phyloP scores from a whole-genome alignment of 75 land plant species.

The Chamaecyparis obtusa region DNA sequence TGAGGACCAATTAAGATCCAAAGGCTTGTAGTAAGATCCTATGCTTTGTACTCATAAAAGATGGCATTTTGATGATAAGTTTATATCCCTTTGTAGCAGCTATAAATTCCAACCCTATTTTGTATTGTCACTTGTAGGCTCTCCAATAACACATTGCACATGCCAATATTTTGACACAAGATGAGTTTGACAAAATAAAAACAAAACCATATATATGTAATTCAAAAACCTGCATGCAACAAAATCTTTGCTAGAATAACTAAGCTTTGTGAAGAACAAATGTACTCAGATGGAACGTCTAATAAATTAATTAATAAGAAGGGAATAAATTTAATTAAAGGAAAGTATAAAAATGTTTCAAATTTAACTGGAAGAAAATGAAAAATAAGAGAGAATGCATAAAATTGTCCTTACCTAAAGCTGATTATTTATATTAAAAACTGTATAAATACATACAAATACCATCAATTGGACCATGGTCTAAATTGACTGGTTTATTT shows the following conservation, averaged over 20 bases:
- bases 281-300: background rate
- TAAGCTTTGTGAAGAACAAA: background rate
- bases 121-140: slow-evolving; percentile 95
- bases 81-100: slow-evolving; percentile 90
- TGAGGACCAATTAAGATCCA: slow-evolving; percentile 89
- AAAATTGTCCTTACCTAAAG: background rate
- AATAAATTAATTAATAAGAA: background rate
- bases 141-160: slow-evolving; percentile 77
- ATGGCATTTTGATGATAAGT: slow-evolving; percentile 87
- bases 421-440: background rate
- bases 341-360: background rate
- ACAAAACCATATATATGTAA: background rate
- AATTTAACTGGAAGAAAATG: background rate
- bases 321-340: background rate
- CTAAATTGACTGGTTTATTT: background rate
- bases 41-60: slow-evolving; percentile 89
- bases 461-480: background rate
- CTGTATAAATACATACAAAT: background rate
- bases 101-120: slow-evolving; percentile 90
- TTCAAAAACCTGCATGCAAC: background rate
- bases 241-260: background rate
- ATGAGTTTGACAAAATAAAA: background rate
- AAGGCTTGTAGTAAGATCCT: slow-evolving; percentile 81
- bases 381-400: background rate
- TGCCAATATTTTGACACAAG: slow-evolving; percentile 3